A percentile compares a stretch with the other conserved stretches of the same genome.
These are phyloP conservation scores for Talaromyces ruber DNA, from an alignment of 495 filamentous ascomycete genomes.

Conservation along the genomic window DNA sequence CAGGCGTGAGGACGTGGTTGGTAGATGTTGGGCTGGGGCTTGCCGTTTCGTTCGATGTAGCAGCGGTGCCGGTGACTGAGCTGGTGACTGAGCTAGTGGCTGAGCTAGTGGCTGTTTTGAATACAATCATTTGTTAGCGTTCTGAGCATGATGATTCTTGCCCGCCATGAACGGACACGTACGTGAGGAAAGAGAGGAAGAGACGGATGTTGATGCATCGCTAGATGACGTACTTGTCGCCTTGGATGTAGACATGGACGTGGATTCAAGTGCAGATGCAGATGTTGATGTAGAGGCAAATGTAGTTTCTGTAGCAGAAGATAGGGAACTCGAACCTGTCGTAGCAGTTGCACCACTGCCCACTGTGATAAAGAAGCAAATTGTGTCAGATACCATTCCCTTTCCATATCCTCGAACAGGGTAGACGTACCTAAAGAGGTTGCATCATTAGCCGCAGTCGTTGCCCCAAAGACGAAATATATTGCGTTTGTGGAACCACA, in stretches of 20 bases:
- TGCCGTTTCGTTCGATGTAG: background rate
- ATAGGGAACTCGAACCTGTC: background rate
- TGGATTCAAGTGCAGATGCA: too few relatives aligned
- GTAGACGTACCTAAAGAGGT: background rate
- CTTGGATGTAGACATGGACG: background rate
- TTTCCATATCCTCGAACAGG: background rate
- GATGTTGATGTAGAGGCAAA: background rate
- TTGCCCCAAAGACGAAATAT: background rate
- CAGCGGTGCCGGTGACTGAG: background rate
- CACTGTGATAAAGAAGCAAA: background rate
- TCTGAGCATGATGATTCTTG: background rate
- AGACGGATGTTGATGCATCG: background rate
- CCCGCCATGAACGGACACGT: background rate
- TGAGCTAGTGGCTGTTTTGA: background rate
- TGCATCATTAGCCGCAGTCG: background rate
- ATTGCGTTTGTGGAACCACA: background rate
- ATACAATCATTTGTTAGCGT: background rate
- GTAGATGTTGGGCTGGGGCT: background rate
- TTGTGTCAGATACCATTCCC: background rate
- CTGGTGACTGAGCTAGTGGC: background rate
- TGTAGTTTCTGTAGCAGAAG: background rate
- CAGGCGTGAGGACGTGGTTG: background rate
- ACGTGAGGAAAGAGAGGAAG: background rate
- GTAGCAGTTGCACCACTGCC: background rate
- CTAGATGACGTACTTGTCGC: background rate